These are phyloP conservation scores for Globisporangium yorkense DNA, from an alignment of 352 stramenopile genomes.

Conservation along the genomic window DNA sequence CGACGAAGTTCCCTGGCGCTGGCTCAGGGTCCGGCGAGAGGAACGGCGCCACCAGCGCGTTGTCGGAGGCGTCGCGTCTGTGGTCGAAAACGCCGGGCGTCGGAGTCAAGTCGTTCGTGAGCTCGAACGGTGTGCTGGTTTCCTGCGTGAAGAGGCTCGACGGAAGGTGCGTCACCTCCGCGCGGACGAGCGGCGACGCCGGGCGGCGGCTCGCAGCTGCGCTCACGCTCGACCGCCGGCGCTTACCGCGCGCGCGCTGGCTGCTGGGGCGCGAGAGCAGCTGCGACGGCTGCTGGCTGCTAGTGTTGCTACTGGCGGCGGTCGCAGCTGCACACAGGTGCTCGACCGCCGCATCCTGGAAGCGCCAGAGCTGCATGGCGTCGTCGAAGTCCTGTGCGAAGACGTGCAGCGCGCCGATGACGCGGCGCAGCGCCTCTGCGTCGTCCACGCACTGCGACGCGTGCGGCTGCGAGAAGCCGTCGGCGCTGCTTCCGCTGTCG, in stretches of 20 bases:
- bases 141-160: conserved; percentile 3
- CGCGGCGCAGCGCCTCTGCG: no score
- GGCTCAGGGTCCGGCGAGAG: neutral
- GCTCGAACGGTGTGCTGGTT: conserved; percentile 5
- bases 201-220: no score
- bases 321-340: conserved; percentile 29
- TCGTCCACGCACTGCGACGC: no score
- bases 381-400: conserved; percentile 67
- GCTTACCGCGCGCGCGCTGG: no score
- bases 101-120: conserved; percentile 1
- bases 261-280: no score
- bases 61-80: no score
- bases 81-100: neutral
- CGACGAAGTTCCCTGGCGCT: neutral
- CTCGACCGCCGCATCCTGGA: conserved; percentile 42
- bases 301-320: neutral
- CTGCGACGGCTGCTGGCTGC: no score
- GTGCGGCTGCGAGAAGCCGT: no score
- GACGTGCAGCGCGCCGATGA: conserved; percentile 24
- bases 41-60: neutral
- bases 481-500: no score
- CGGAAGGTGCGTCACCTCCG: no score
- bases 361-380: conserved; percentile 55
- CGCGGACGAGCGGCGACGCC: neutral
- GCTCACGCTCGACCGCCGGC: no score